Conservation (phyloP, 805 yeast genomes). For the Tanozyma kutaoensis region DNA sequence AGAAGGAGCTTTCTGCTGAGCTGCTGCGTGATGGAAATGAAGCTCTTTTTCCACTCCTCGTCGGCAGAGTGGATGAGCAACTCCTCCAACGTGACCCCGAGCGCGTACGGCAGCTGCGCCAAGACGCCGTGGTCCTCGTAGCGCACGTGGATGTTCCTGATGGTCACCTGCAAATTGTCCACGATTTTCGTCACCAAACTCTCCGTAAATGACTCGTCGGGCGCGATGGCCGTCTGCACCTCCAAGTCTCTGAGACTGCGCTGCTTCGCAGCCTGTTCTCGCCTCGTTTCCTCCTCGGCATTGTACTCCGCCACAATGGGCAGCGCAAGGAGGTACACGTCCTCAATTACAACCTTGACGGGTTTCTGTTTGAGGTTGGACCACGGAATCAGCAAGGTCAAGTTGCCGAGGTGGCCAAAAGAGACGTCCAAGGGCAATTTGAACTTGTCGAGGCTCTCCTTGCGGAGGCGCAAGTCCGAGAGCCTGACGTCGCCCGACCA, state of each 20-base stretch:
- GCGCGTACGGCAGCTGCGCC: conserved; percentile 62
- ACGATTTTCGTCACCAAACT: conserved; percentile 78
- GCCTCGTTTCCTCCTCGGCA: conserved; percentile 43
- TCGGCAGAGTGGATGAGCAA: conserved; percentile 88
- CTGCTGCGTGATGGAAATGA: conserved; percentile 55
- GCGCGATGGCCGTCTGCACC: conserved; percentile 22
- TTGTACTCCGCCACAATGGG: conserved; percentile 52
- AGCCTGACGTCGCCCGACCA: conserved; percentile 96
- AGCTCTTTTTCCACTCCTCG: conserved; percentile 71
- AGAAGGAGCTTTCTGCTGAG: conserved; percentile 69
- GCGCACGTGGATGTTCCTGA: conserved; percentile 81
- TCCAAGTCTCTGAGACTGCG: conserved; percentile 59
- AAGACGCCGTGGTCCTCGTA: conserved; percentile 73
- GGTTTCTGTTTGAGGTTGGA: conserved; percentile 87
- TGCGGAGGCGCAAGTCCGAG: conserved; percentile 61
- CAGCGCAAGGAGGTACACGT: conserved; percentile 69
- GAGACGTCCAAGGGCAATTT: conserved; percentile 78
- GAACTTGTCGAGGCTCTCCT: conserved; percentile 80
- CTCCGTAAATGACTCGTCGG: conserved; percentile 75
- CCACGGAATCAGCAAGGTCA: conserved; percentile 93
- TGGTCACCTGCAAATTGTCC: conserved; percentile 84
- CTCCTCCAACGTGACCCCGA: conserved; percentile 77
- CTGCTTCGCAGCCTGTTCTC: conserved; percentile 48
- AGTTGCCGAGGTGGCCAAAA: conserved; percentile 81
- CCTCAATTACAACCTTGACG: conserved; percentile 75